phyloP scores from a whole-genome alignment of 345 rosid genomes.

The Moringa oleifera region DNA sequence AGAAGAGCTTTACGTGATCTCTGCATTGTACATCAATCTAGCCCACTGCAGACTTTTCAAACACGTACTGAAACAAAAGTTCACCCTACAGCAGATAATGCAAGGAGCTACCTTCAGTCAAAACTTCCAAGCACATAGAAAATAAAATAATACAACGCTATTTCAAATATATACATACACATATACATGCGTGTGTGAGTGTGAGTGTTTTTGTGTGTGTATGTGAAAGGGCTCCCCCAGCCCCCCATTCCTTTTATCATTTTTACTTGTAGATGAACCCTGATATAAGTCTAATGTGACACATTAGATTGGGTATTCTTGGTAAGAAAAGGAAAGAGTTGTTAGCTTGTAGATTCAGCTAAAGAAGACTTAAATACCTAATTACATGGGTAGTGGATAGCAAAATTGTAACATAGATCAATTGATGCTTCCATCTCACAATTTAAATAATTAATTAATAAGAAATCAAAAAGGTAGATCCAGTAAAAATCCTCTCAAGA shows the following conservation, averaged over 20 bases:
- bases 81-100: conserved; percentile 10
- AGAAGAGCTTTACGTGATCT: conserved; percentile 80
- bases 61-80: neutral
- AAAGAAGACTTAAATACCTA: neutral
- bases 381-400: too few species aligned
- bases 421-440: neutral
- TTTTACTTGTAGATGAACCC: neutral
- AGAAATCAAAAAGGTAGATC: neutral
- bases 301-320: neutral
- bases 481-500: neutral
- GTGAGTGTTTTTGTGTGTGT: too few species aligned
- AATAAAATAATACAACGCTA: too few species aligned
- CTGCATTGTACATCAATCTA: conserved; percentile 77
- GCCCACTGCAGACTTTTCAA: conserved; percentile 6
- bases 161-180: too few species aligned
- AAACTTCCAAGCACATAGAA: neutral
- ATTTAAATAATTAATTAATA: too few species aligned
- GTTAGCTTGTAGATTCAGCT: conserved; percentile 19
- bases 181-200: too few species aligned
- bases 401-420: neutral
- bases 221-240: too few species aligned
- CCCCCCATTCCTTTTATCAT: too few species aligned
- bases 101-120: neutral
- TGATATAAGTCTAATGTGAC: neutral
- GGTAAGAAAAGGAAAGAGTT: neutral